Conservation (phyloP, 2,329 filamentous ascomycete genomes). For the Pseudocercospora fuligena region DNA sequence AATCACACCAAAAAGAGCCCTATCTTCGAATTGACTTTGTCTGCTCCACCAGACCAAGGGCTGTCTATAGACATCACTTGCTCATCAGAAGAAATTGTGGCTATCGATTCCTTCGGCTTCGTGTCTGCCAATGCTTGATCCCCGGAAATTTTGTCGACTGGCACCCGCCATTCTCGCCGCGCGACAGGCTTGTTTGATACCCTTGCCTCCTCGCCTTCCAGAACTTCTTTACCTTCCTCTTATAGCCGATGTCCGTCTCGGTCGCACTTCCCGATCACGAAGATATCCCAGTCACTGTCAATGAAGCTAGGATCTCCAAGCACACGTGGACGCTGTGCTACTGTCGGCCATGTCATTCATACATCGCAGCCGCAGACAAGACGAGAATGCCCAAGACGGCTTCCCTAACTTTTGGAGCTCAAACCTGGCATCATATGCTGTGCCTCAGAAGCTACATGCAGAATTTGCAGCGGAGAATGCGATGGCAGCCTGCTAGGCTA, state of each 20-base stretch:
- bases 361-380: neutral
- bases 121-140: neutral
- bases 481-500: neutral
- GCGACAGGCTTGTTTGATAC: neutral
- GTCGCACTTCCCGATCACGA: neutral
- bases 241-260: neutral
- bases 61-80: neutral
- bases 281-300: neutral
- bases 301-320: neutral
- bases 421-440: neutral
- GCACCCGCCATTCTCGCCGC: neutral
- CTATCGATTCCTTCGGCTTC: neutral
- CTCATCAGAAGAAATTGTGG: neutral
- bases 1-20: no score
- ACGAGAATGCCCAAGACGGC: neutral
- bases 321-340: neutral
- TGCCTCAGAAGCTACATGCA: neutral
- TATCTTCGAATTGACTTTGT: neutral
- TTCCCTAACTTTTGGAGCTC: neutral
- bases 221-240: constrained; percentile 1
- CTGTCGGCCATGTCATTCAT: neutral
- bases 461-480: neutral
- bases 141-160: neutral
- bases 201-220: neutral
- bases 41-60: neutral